Evolutionary conservation across 2,329 filamentous ascomycete species (phyloP).

Genomic region (Cadophora sp.): DNA sequence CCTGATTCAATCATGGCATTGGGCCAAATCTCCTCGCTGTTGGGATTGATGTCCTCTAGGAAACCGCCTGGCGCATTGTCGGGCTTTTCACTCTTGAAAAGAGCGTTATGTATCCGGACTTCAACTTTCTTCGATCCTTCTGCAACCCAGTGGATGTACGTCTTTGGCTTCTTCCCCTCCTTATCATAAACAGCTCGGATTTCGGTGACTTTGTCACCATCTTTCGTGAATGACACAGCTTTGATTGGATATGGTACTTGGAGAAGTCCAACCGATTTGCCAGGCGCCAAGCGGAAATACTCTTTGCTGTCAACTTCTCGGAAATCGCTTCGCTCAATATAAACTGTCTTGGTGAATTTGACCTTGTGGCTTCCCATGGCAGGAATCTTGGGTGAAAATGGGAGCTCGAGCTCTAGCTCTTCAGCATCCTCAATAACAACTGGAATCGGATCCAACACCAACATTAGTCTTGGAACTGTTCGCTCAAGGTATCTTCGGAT

Average conservation of each 20-base stretch:
- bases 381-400: constrained; percentile 84
- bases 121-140: constrained; percentile 73
- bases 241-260: constrained; percentile 74
- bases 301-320: constrained; percentile 73
- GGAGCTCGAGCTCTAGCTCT: constrained; percentile 72
- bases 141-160: constrained; percentile 90
- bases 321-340: constrained; percentile 85
- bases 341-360: constrained; percentile 77
- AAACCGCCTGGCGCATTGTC: constrained; percentile 80
- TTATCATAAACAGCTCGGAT: constrained; percentile 74
- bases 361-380: constrained; percentile 66
- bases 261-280: constrained; percentile 76
- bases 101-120: constrained; percentile 78
- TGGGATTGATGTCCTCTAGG: constrained; percentile 81
- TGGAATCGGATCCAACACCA: constrained; percentile 84
- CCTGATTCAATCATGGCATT: constrained; percentile 84
- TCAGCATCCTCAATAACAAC: constrained; percentile 82
- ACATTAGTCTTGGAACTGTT: constrained; percentile 87
- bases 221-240: constrained; percentile 73
- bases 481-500: constrained; percentile 87
- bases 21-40: constrained; percentile 81
- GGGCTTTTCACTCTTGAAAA: constrained; percentile 89
- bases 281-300: constrained; percentile 80
- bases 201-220: constrained; percentile 65
- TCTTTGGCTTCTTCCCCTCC: constrained; percentile 76